Conservation (phyloP, 805 yeast genomes). For the Cyberlindnera saturnus region DNA sequence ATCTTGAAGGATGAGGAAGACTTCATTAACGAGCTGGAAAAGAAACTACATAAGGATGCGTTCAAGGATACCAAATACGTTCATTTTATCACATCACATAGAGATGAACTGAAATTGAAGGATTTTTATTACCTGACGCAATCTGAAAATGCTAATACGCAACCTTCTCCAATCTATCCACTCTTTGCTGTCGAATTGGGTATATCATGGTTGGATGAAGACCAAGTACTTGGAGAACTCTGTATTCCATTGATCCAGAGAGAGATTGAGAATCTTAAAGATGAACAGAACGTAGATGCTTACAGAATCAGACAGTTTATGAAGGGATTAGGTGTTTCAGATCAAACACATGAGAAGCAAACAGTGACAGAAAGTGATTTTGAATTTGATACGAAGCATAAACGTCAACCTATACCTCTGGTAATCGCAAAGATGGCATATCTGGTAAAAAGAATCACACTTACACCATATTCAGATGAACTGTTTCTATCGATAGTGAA, state of each 20-base stretch:
- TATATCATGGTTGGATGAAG: not conserved
- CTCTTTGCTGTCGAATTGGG: not conserved
- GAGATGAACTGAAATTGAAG: slow-evolving; percentile 2
- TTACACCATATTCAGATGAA: not conserved
- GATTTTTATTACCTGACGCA: slow-evolving; percentile 5
- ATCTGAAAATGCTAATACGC: not conserved
- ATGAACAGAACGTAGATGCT: not conserved
- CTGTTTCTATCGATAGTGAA: not conserved
- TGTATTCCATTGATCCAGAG: not conserved
- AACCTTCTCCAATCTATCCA: not conserved
- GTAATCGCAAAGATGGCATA: slow-evolving; percentile 4
- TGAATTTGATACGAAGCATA: slow-evolving; percentile 1
- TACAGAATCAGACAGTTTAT: not conserved
- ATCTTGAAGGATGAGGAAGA: slow-evolving; percentile 6
- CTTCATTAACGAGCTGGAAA: slow-evolving; percentile 4
- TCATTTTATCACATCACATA: slow-evolving; percentile 2
- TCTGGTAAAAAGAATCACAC: not conserved
- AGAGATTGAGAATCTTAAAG: not conserved
- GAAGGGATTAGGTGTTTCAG: slow-evolving; percentile 1
- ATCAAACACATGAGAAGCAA: not conserved
- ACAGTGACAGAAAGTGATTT: not conserved
- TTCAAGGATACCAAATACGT: slow-evolving; percentile 3
- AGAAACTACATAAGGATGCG: slow-evolving; percentile 3
- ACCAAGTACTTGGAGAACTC: not conserved
- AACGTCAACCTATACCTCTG: not conserved